Conservation (phyloP, 2,329 filamentous ascomycete genomes). For the Ophidiomyces ophidiicola region DNA sequence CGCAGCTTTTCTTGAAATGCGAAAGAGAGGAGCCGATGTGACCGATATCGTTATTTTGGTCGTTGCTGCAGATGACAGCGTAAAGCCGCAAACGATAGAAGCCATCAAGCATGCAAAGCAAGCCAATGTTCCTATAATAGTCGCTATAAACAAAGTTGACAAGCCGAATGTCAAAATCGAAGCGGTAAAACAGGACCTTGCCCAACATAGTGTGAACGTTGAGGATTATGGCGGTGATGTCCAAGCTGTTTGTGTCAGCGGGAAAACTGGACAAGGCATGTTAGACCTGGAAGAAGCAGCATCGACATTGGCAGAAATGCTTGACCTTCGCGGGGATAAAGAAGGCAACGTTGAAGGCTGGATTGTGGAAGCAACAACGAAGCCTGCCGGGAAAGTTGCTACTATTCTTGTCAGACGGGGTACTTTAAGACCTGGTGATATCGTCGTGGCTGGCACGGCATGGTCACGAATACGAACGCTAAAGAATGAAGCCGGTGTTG, state of each 20-base stretch:
- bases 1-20: constrained; percentile 90
- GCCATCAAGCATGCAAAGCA: constrained; percentile 84
- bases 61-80: constrained; percentile 90
- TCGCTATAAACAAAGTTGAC: constrained; percentile 96
- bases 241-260: constrained; percentile 81
- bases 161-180: constrained; percentile 71
- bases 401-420: constrained; percentile 82
- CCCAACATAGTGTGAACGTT: constrained; percentile 71
- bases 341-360: constrained; percentile 77
- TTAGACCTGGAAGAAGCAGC: constrained; percentile 83
- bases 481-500: constrained; percentile 68
- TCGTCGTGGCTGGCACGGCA: constrained; percentile 75
- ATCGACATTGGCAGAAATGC: constrained; percentile 70
- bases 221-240: constrained; percentile 93
- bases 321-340: constrained; percentile 73
- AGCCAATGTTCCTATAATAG: constrained; percentile 86
- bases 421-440: constrained; percentile 66
- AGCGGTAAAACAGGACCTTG: constrained; percentile 76
- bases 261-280: constrained; percentile 89
- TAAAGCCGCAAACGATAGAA: constrained; percentile 93
- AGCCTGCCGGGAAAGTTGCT: constrained; percentile 69
- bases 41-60: constrained; percentile 95
- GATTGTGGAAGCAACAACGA: constrained; percentile 84
- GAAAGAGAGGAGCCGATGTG: constrained; percentile 84
- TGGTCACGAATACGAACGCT: constrained; percentile 79